Percentiles rank a stretch among this genome's conserved stretches.
phyloP scores from a whole-genome alignment of 2,329 filamentous ascomycete genomes.

The Chaetomium strumarium region DNA sequence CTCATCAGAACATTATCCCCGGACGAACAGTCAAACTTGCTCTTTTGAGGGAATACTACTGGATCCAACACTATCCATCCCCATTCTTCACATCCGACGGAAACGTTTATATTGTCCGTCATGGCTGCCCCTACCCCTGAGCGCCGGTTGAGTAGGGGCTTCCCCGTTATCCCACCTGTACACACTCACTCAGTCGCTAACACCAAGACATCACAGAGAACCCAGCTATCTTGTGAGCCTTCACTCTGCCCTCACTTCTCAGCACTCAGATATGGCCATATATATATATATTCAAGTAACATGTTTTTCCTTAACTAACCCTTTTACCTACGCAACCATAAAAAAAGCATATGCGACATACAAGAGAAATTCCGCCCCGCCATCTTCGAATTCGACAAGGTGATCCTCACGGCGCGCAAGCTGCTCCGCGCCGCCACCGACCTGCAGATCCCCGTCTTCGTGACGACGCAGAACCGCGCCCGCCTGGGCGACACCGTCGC shows the following conservation, averaged over 20 bases:
- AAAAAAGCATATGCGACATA: constrained; percentile 91
- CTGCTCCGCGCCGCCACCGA: constrained; percentile 58
- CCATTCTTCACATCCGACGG: not conserved
- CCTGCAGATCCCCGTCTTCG: constrained; percentile 71
- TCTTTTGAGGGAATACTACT: too few relatives aligned
- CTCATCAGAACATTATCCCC: too few relatives aligned
- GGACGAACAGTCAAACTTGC: too few relatives aligned
- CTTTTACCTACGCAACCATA: too few relatives aligned
- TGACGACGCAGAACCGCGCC: constrained; percentile 76
- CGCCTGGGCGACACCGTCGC: constrained; percentile 75
- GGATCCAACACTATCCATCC: not conserved
- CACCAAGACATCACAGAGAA: constrained; percentile 34
- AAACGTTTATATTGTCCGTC: not conserved
- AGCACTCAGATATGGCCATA: too few relatives aligned
- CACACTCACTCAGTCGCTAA: constrained; percentile 2
- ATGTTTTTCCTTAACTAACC: not conserved
- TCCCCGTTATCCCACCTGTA: not conserved
- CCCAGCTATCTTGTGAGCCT: constrained; percentile 44
- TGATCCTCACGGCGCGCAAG: constrained; percentile 66
- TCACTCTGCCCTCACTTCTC: not conserved
- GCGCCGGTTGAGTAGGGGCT: constrained; percentile 22
- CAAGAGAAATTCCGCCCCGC: constrained; percentile 85
- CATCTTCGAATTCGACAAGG: constrained; percentile 79
- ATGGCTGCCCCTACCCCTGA: constrained; percentile 20
- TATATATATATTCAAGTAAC: not conserved